Base-by-base conservation (phyloP, 176 grass and related monocot species). In the Phragmites australis region DNA sequence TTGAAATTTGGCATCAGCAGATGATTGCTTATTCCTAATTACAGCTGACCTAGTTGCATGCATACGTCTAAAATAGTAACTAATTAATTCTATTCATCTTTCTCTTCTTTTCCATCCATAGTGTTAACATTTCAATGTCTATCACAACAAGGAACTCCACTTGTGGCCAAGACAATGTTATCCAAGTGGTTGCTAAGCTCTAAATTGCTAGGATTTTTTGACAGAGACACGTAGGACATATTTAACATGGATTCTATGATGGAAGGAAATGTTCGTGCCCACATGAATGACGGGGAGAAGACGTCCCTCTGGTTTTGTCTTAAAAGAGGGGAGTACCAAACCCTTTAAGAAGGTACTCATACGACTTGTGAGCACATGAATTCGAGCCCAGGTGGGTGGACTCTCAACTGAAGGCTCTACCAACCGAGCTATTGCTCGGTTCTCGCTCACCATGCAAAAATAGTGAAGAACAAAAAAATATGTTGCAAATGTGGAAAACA, bases 71-170 rank as follows among this genome's bases (percentile, higher is more conserved):
- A 81, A 71, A 22, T 43, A 45, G 17, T 54, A 53, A 51, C 44
- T 51, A n/a, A 62, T 54, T 30, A 43, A 37, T 62, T 32, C 27
- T 21, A 68, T 58, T 76, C 39, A 74, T 34, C 34, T 21, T 78
- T 59, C 6, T 42, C 29, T 34, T 25, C 12, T 41, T 37, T 17
- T 4, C 47, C n/a, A 41, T 52, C 22, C 5, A 37, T 41, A 56
- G n/a, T 29, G 42, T 25, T 61, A 61, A 65, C 32, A 66, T 19
- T 75, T 65, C 15, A 8, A 48, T 26, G 4, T 19, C 48, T 68
- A 14, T 30, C 64, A 15, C 29, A 58, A 68, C 3, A 0, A 77
- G 40, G 40, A 37, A 68, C n/a, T 77, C 27, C 57, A 42, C 11
- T 75, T 52, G 17, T 50, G n/a, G 18, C 30, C 9, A 60, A 32